Base-by-base conservation (phyloP, 352 stramenopile genomes). In the Phytophthora tubulina region DNA sequence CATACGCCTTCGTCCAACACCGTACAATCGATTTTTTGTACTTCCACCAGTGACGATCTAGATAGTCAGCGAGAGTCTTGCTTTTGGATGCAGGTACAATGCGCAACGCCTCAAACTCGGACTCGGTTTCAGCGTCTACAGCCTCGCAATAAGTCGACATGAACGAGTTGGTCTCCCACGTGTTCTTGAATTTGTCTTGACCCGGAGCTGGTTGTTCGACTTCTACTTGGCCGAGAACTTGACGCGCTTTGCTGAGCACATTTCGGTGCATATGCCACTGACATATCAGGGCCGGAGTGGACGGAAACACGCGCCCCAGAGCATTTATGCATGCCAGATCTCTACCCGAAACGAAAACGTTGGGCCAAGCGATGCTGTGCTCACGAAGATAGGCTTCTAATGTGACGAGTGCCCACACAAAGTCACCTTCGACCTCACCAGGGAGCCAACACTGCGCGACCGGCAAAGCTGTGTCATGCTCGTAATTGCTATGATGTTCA, bases 31-130 rank as follows among this genome's bases (percentile, higher is more conserved):
- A 13, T 1, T 15, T 63, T 3, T 51, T 52, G 13, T 45, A 53
- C 13, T 42, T 52, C 55, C 55, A 52, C 55, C 21, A 63, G 42
- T 63, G 41, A 15, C 27, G 13, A 10, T 52, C 55, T 3, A 53
- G 30, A 53, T 53, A 53, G 3, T n/a, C 32, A 2, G 39, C 27
- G 5, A 53, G 10, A 21, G 6, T 32, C 3, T 27, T 2, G 30
- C 6, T 63, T 41, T 53, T 52, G 3, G 8, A 15, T 0, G 15
- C 14, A 1, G 45, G 30, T 35, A 4, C 10, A 32, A 6, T 4
- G 7, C 39, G 30, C 4, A 14, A 2, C 3, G 39, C 30, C n/a
- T 53, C 55, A 17, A 63, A 63, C 0, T 52, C 41, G 4, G 17
- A 2, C 13, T 53, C 39, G 3, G 42, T 63, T 9, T 52, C 41